phyloP scores from a whole-genome alignment of 208 protist species.

The Wallacemonas sp. region DNA sequence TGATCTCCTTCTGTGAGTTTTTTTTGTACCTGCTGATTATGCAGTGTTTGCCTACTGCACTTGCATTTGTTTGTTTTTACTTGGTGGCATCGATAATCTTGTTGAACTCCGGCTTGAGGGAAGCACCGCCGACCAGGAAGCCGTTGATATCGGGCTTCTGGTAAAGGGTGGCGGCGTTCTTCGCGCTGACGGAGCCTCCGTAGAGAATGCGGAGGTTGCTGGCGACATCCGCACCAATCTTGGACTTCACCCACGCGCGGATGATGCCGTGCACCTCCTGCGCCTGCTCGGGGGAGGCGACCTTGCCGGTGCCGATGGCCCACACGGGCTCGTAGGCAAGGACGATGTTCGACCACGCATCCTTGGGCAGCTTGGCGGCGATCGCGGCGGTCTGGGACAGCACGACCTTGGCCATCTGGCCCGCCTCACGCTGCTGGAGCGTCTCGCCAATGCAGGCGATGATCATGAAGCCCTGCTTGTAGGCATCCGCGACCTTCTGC shows the following conservation, averaged over 20 bases:
- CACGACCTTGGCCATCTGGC: constrained; percentile 92
- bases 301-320: constrained; percentile 99
- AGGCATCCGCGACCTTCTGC: constrained; percentile 89
- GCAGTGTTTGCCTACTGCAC: no score
- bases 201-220: constrained; percentile 96
- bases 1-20: no score
- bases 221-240: constrained; percentile 92
- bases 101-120: constrained; percentile 96
- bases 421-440: constrained; percentile 91
- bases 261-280: constrained; percentile 93
- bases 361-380: constrained; percentile 54
- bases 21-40: no score
- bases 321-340: constrained; percentile 99
- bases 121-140: constrained; percentile 99
- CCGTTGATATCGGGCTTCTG: constrained; percentile 96
- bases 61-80: constrained; percentile 2
- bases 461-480: constrained; percentile 89
- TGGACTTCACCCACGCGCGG: constrained; percentile 86
- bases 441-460: constrained; percentile 98
- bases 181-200: constrained; percentile 95
- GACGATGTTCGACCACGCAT: constrained; percentile 93
- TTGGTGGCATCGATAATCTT: constrained; percentile 93
- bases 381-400: constrained; percentile 91
- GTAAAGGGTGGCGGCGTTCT: constrained; percentile 92
- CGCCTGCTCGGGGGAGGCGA: constrained; percentile 96